Conservation (phyloP, 805 yeast genomes). For the Saturnispora quitensis region DNA sequence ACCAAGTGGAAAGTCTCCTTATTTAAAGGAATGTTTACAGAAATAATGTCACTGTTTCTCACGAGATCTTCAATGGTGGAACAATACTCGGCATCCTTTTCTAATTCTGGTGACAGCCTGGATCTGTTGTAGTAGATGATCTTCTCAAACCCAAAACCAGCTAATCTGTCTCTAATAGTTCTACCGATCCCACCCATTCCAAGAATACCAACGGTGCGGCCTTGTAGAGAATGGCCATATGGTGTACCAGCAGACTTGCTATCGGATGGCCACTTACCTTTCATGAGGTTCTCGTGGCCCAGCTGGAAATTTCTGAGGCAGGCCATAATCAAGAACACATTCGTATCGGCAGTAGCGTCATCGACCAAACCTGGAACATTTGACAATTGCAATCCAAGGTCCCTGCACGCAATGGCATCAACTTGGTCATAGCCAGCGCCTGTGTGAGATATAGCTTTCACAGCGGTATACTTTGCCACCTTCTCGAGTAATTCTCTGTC, state of each 20-base stretch:
- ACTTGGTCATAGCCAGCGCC: conserved; percentile 55
- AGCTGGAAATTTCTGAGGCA: conserved; percentile 50
- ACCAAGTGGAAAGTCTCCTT: conserved; percentile 59
- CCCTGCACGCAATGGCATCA: conserved; percentile 34
- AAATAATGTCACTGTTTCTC: conserved; percentile 54
- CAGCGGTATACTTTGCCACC: conserved; percentile 25
- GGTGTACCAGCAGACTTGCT: conserved; percentile 42
- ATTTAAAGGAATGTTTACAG: conserved; percentile 73
- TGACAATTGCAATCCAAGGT: conserved; percentile 36
- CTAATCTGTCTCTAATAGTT: conserved; percentile 60
- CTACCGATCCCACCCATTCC: conserved; percentile 92
- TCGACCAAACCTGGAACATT: conserved; percentile 48
- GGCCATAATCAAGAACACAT: conserved; percentile 41
- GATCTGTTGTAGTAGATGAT: conserved; percentile 67
- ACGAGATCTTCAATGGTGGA: conserved; percentile 57
- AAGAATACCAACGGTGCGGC: conserved; percentile 66
- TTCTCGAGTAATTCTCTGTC: conserved; percentile 34
- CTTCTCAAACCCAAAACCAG: conserved; percentile 67
- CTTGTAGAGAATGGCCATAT: conserved; percentile 66
- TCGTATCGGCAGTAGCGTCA: conserved; percentile 50
- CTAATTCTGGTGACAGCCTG: conserved; percentile 50
- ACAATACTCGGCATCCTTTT: conserved; percentile 61
- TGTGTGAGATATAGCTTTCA: conserved; percentile 37
- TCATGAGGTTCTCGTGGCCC: conserved; percentile 44
- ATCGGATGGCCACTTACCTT: conserved; percentile 52